Evolutionary conservation across 2,329 filamentous ascomycete species (phyloP), one percentile per base, ranked within the genome.

Genomic region (Spiromastix sp.): DNA sequence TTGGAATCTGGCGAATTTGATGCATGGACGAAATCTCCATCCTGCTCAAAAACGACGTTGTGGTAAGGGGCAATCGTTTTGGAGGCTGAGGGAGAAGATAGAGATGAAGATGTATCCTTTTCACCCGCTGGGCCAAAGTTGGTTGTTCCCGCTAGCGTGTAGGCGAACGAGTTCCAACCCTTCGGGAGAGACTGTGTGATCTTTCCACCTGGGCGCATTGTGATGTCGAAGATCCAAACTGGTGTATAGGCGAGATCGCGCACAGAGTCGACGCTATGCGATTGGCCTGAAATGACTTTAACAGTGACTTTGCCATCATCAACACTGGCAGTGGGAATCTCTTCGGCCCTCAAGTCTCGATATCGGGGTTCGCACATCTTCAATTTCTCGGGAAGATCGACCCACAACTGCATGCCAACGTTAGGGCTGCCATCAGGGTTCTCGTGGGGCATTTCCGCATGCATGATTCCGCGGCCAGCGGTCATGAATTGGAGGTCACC

Each of bases 401-500:
- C 87, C 89, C 91, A 96, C 15, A 96, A 70, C 66, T 96, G 91
- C 63, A 96, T 74, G 21, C 89, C 89, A 36, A 93, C 72, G 57
- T 87, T 94, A 40, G 80, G 67, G 38, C 68, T 74, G 33, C 84
- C 84, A 55, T 91, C 83, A 1, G 70, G 57, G 54, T 85, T 85
- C 52, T 83, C 76, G 36, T 75, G 72, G 7, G 89, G 89, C 86
- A 96, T 95, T 63, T 96, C 89, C 24, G 87, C 85, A 60, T 96
- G 91, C 59, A 95, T 82, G 50, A 96, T 93, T 27, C 89, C 89
- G 13, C 72, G 69, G 3, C 89, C 89, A 1, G 89, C 89, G 0
- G 89, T 95, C 91, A 96, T 96, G 70, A 96, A 96, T 56, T 96
- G 89, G 31, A 96, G 64, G 55, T 95, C 89, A n/a, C 89, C 89